Base-by-base conservation (phyloP, 768 basidiomycete genomes). In the Rhodotorula kratochvilovae region DNA sequence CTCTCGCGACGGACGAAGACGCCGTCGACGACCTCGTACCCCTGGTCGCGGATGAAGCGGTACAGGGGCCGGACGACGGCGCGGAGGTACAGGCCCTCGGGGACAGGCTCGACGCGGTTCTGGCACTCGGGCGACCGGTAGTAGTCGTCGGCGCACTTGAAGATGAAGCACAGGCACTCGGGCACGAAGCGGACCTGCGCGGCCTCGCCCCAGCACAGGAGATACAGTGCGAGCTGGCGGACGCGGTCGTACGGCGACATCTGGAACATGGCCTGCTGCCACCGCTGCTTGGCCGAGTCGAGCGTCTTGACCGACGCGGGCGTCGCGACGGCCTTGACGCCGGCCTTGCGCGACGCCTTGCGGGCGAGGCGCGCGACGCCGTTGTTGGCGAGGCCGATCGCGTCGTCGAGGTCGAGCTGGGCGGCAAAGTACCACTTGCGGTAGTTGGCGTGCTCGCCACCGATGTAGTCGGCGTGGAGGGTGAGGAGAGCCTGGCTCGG, bases 381-480 rank as follows among this genome's bases (percentile, higher is more conserved):
- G 0, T 92, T 91, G 80, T 96, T 97, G 79, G 96, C 92, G 12
- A 86, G 85, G 39, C 95, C 96, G 63, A 98, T 88, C 59, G 93
- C 95, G 76, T 99, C 96, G 80, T 99, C 96, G 54, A 98, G 89
- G 80, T 98, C 95, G 70, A 99, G 87, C 81, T 99, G 96, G 29
- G 95, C 93, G 39, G 95, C 96, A 81, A 98, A 99, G 83, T 99
- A 99, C 96, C 96, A 98, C 83, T 97, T 97, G 71, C 96, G 90
- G 82, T 98, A 98, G 83, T 98, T 98, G 61, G 96, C 92, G 78
- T 97, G 89, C 80, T 95, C 90, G 6, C 96, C 96, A 31, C 96
- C 96, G 77, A 99, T 97, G 81, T 98, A 99, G 80, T 98, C 96
- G 68, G 95, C 96, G 77, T 99, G 96, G 4, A 99, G 85, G 0